Evolutionary conservation across 345 rosid genomes (phyloP).

Genomic region (Aquilaria malaccensis): DNA sequence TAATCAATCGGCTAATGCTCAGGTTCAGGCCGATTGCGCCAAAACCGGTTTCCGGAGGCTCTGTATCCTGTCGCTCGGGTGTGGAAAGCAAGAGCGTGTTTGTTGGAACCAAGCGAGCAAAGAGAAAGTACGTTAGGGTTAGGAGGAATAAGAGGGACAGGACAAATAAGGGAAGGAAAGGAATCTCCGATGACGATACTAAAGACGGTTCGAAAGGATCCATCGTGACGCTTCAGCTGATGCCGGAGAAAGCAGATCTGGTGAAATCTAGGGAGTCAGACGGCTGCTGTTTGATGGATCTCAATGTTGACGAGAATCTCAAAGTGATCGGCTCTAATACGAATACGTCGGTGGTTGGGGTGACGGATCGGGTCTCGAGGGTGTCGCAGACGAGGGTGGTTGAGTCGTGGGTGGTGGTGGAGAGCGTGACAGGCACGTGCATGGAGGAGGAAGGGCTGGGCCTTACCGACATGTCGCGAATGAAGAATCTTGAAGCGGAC

Average conservation of each 20-base stretch:
- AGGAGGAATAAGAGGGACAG: too few species aligned
- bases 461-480: constrained; percentile 30
- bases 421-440: constrained; percentile 24
- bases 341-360: background rate
- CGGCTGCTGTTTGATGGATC: background rate
- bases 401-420: constrained; percentile 48
- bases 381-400: constrained; percentile 8
- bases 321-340: background rate
- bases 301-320: background rate
- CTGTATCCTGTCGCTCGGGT: background rate
- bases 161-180: background rate
- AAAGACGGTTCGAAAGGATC: background rate
- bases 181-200: background rate
- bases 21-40: constrained; percentile 20
- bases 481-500: constrained; percentile 23
- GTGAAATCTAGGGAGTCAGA: background rate
- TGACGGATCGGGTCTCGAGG: background rate
- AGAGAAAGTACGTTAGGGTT: constrained; percentile 20
- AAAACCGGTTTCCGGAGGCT: constrained; percentile 8
- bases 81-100: background rate
- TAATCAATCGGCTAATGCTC: constrained; percentile 12
- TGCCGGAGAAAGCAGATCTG: constrained; percentile 9
- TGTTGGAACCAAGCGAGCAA: constrained; percentile 1
- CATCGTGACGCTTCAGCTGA: constrained; percentile 5
- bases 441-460: constrained; percentile 21